Conservation (phyloP, 2,329 filamentous ascomycete species). For the Macroventuria anomochaeta region DNA sequence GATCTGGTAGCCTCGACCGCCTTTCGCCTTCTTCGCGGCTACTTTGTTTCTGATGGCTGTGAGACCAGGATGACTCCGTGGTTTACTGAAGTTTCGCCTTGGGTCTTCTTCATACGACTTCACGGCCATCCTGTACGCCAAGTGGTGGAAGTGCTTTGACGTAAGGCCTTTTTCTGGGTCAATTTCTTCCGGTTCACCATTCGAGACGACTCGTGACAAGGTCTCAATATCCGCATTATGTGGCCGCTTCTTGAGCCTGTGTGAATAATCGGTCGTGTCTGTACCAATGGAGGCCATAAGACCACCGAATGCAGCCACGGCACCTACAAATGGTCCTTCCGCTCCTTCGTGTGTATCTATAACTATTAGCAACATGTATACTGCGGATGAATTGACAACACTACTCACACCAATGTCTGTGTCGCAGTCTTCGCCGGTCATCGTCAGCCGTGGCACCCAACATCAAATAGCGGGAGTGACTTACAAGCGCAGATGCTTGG, state of each 20-base stretch:
- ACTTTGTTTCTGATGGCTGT: slow-evolving; percentile 9
- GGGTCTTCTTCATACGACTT: slow-evolving; percentile 21
- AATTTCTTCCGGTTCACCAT: not conserved
- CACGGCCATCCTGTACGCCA: slow-evolving; percentile 27
- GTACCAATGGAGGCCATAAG: slow-evolving; percentile 18
- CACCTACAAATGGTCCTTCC: slow-evolving; percentile 20
- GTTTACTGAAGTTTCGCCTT: slow-evolving; percentile 14
- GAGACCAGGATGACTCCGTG: not conserved
- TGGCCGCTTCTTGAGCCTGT: slow-evolving; percentile 15
- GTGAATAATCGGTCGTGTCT: slow-evolving; percentile 20
- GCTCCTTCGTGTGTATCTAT: slow-evolving; percentile 30
- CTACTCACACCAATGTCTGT: slow-evolving; percentile 30
- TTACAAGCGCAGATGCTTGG: slow-evolving; percentile 23
- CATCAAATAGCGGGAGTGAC: not conserved
- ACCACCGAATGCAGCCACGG: slow-evolving; percentile 20
- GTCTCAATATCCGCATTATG: not conserved
- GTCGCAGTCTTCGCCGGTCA: slow-evolving; percentile 15
- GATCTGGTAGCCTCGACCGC: slow-evolving; percentile 22
- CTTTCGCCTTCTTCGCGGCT: slow-evolving; percentile 13
- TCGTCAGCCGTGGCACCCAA: not conserved
- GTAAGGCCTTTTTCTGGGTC: slow-evolving; percentile 6
- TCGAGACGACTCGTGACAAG: slow-evolving; percentile 1
- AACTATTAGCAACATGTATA: slow-evolving; percentile 1
- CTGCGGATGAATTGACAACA: not conserved
- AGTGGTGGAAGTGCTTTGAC: slow-evolving; percentile 14